phyloP scores from a whole-genome alignment of 495 filamentous ascomycete species.

The Trichocladium antarcticum region DNA sequence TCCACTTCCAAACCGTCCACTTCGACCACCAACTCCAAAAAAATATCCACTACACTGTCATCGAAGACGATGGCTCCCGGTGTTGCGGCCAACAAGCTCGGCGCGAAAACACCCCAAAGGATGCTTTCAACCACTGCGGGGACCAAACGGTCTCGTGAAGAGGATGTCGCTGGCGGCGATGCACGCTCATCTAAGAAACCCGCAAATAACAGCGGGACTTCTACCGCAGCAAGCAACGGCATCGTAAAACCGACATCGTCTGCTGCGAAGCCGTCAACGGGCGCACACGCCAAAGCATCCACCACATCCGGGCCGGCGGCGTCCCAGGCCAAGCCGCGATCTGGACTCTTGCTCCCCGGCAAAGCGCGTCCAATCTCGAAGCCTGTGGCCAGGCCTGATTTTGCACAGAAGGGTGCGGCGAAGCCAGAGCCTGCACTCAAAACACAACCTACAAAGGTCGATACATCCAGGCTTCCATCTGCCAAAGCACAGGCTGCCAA shows the following conservation, averaged over 20 bases:
- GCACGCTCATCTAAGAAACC: slow-evolving; percentile 31
- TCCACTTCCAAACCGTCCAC: slow-evolving; percentile 5
- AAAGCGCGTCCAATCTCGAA: slow-evolving; percentile 27
- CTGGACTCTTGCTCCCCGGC: slow-evolving; percentile 25
- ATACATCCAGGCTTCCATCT: background rate
- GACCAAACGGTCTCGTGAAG: slow-evolving; percentile 28
- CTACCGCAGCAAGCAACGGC: slow-evolving; percentile 12
- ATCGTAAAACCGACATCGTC: slow-evolving; percentile 1
- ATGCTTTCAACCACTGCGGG: background rate
- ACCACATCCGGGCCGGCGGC: slow-evolving; percentile 12
- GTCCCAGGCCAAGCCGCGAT: slow-evolving; percentile 14
- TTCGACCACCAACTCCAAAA: slow-evolving; percentile 2
- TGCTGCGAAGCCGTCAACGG: slow-evolving; percentile 9
- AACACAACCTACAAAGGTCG: slow-evolving; percentile 3
- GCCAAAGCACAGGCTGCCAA: slow-evolving; percentile 2
- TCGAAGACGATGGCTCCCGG: slow-evolving; percentile 1
- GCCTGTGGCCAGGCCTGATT: slow-evolving; percentile 22
- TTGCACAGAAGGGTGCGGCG: slow-evolving; percentile 15
- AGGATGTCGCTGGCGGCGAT: slow-evolving; percentile 26
- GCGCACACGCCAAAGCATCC: slow-evolving; percentile 24
- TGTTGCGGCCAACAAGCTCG: slow-evolving; percentile 4
- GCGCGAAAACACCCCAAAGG: slow-evolving; percentile 2
- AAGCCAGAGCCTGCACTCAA: slow-evolving; percentile 16
- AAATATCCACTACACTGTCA: background rate
- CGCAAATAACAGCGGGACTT: slow-evolving; percentile 20